Evolutionary conservation across 768 basidiomycete species (phyloP).

Genomic region (Russula sp.): DNA sequence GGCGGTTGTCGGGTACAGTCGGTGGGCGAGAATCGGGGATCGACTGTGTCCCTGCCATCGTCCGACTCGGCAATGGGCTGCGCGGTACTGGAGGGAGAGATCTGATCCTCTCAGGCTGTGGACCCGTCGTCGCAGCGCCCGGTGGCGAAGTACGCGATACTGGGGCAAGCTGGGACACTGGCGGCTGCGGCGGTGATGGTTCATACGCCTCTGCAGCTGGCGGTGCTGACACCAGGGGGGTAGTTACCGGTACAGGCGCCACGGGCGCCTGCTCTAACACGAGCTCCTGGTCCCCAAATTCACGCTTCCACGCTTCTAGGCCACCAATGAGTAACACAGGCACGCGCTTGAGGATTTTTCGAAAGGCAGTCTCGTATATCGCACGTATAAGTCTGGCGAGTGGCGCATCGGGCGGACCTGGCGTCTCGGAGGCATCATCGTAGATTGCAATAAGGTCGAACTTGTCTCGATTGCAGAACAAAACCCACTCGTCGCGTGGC

Average conservation of each 20-base stretch:
- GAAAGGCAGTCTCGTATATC: conserved; percentile 72
- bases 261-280: conserved; percentile 30
- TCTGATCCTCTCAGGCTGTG: conserved; percentile 17
- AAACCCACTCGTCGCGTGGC: conserved; percentile 62
- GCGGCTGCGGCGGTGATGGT: conserved; percentile 13
- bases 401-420: conserved; percentile 49
- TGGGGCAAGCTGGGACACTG: not conserved
- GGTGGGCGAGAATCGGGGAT: conserved; percentile 32
- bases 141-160: conserved; percentile 12
- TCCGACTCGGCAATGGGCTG: conserved; percentile 23
- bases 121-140: not conserved
- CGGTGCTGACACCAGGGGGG: conserved; percentile 1
- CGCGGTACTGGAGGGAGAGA: conserved; percentile 19
- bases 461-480: conserved; percentile 83
- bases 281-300: conserved; percentile 47
- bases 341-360: conserved; percentile 64
- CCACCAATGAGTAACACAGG: conserved; percentile 88
- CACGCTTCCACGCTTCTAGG: conserved; percentile 71
- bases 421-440: conserved; percentile 59
- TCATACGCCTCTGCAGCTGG: conserved; percentile 2
- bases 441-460: conserved; percentile 89
- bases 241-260: not conserved
- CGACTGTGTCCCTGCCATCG: conserved; percentile 25
- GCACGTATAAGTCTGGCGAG: conserved; percentile 60
- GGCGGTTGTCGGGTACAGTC: conserved; percentile 13